Evolutionary conservation across 2,329 filamentous ascomycete genomes (phyloP), one percentile per base, ranked within the genome.

Genomic region (Penicillium sclerotigenum): DNA sequence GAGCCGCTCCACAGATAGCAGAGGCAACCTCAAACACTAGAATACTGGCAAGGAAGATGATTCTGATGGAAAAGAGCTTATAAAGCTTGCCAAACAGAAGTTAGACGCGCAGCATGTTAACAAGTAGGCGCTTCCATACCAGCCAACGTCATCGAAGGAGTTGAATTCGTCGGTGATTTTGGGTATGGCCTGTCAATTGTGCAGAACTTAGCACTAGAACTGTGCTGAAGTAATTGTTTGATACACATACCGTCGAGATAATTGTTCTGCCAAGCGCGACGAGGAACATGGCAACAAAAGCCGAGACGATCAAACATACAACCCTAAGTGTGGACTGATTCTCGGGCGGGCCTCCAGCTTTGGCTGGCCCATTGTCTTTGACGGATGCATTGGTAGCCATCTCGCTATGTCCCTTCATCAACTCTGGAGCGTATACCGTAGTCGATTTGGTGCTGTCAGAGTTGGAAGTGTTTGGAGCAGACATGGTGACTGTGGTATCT

Each of bases 101-200:
- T 52, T 78, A 74, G 7, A 68, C 1, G 74, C 71, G 48, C 55
- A 58, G 13, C 43, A 16, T 50, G 56, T 61, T 1, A 68, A 50
- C 6, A 66, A 51, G 41, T 62, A 69, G 10, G 82, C 79, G 34
- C 81, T 83, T 13, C 81, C 83, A 67, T 86, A 87, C 84, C 84
- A 87, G 52, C 82, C 83, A 56, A 87, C 82, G 58, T 87, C 84
- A 2, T 80, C 79, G 3, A 57, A 36, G 7, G 45, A 54, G 20
- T 64, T 29, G 52, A 64, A 65, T 22, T 64, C 37, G 4, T 55
- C 46, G 4, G 63, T 64, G 41, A 65, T 65, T 18, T 40, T 26
- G 1, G 63, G 63, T 22, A 64, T 61, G 4, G 63, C 63, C 41
- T 43, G 4, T 43, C 9, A 28, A 43, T 28, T 43, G 5, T 2